phyloP scores from a whole-genome alignment of 805 yeast species.

The Candida methanosorbosa region DNA sequence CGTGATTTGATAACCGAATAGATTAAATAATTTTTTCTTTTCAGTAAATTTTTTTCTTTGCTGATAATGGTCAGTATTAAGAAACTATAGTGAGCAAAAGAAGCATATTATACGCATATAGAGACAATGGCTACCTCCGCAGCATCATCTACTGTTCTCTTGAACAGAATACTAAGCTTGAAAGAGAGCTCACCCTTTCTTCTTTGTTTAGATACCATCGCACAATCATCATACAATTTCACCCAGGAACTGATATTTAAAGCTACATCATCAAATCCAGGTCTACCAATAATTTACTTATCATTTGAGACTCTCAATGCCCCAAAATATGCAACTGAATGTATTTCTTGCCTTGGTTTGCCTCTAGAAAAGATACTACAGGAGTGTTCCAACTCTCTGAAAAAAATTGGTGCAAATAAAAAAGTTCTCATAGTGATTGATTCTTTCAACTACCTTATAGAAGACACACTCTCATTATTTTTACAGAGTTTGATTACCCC shows the following conservation, averaged over 20 bases:
- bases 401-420: slow-evolving; percentile 4
- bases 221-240: slow-evolving; percentile 55
- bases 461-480: slow-evolving; percentile 16
- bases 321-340: slow-evolving; percentile 42
- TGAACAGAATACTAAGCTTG: slow-evolving; percentile 57
- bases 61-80: too few species aligned
- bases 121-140: too few species aligned
- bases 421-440: slow-evolving; percentile 49
- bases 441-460: slow-evolving; percentile 51
- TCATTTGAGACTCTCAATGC: slow-evolving; percentile 58
- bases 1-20: too few species aligned
- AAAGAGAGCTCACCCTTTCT: slow-evolving; percentile 73
- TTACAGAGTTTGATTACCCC: slow-evolving; percentile 26
- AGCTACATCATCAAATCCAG: slow-evolving; percentile 17
- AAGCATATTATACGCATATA: too few species aligned
- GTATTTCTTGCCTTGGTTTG: slow-evolving; percentile 33
- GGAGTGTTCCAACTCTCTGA: neutral
- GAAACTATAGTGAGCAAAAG: too few species aligned
- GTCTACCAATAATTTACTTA: slow-evolving; percentile 36
- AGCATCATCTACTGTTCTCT: slow-evolving; percentile 38
- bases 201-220: slow-evolving; percentile 57
- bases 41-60: too few species aligned
- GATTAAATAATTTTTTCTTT: too few species aligned
- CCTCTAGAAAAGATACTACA: slow-evolving; percentile 5
- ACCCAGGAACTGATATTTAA: slow-evolving; percentile 49